These are phyloP conservation scores for Teratosphaeria destructans DNA, from an alignment of 2,329 filamentous ascomycete genomes.

Conservation along the genomic window DNA sequence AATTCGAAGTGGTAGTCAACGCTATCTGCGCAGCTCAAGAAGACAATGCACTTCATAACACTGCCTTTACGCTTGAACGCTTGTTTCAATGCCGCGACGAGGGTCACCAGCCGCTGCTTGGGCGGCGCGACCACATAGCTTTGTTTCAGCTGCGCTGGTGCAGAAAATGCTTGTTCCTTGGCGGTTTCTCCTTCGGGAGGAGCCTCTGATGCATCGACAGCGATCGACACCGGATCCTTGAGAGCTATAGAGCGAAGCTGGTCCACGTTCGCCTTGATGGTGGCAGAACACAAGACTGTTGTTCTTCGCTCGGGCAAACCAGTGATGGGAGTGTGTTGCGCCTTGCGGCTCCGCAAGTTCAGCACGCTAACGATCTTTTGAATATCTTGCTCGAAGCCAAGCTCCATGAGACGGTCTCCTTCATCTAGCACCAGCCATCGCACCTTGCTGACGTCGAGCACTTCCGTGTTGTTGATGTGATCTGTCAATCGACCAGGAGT, in stretches of 20 bases:
- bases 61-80: conserved; percentile 81
- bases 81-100: conserved; percentile 73
- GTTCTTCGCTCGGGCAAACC: conserved; percentile 65
- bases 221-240: conserved; percentile 82
- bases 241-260: conserved; percentile 88
- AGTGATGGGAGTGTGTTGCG: conserved; percentile 49
- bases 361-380: conserved; percentile 76
- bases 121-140: conserved; percentile 78
- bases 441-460: conserved; percentile 75
- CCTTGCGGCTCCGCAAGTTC: conserved; percentile 53
- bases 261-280: conserved; percentile 96
- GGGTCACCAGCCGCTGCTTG: conserved; percentile 80
- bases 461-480: conserved; percentile 86
- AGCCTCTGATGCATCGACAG: conserved; percentile 49
- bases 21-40: conserved; percentile 92
- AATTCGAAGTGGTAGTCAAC: conserved; percentile 94
- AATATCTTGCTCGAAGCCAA: conserved; percentile 92
- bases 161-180: conserved; percentile 55
- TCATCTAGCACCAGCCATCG: conserved; percentile 93
- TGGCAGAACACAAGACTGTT: conserved; percentile 89
- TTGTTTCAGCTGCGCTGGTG: conserved; percentile 89
- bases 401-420: conserved; percentile 94
- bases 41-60: conserved; percentile 93
- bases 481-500: conserved; percentile 86
- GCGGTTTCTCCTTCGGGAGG: conserved; percentile 27